These are phyloP conservation scores for Fraxinus cuspidata DNA, from an alignment of 257 asterid genomes.

Conservation along the genomic window DNA sequence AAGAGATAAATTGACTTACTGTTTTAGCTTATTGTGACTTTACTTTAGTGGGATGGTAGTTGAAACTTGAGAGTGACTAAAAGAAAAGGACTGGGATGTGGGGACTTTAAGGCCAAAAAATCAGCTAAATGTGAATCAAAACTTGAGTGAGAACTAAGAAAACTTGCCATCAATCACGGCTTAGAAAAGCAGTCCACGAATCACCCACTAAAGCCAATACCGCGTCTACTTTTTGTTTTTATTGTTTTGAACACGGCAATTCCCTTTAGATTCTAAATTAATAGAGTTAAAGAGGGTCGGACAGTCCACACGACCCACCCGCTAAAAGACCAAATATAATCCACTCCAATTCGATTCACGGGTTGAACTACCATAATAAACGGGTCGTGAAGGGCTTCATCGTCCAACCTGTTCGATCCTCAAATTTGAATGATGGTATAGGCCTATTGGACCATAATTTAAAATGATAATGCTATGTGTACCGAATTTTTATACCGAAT, in stretches of 20 bases:
- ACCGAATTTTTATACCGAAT: no score
- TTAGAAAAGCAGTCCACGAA: constrained; percentile 20
- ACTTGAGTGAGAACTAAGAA: constrained; percentile 39
- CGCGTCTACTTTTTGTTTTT: background rate
- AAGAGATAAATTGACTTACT: constrained; percentile 17
- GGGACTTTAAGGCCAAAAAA: constrained; percentile 30
- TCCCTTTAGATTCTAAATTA: background rate
- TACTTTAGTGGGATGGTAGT: constrained; percentile 24
- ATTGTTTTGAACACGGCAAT: background rate
- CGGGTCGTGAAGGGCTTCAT: no score
- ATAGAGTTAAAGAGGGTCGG: background rate
- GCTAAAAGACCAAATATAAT: no score
- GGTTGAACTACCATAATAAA: no score
- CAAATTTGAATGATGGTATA: no score
- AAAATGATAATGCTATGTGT: no score
- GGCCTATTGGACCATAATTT: no score
- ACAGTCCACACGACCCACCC: background rate
- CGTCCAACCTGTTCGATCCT: no score
- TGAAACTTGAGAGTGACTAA: constrained; percentile 35
- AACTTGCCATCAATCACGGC: constrained; percentile 43
- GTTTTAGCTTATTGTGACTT: background rate
- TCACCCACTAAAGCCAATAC: constrained; percentile 1
- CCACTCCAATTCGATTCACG: no score
- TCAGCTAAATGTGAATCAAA: constrained; percentile 14
- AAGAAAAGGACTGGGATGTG: constrained; percentile 14